A percentile compares a stretch with the other conserved stretches of the same genome.
Evolutionary conservation across 306 rosid genomes (phyloP).

Genomic region (peach (Prunus persica)): DNA sequence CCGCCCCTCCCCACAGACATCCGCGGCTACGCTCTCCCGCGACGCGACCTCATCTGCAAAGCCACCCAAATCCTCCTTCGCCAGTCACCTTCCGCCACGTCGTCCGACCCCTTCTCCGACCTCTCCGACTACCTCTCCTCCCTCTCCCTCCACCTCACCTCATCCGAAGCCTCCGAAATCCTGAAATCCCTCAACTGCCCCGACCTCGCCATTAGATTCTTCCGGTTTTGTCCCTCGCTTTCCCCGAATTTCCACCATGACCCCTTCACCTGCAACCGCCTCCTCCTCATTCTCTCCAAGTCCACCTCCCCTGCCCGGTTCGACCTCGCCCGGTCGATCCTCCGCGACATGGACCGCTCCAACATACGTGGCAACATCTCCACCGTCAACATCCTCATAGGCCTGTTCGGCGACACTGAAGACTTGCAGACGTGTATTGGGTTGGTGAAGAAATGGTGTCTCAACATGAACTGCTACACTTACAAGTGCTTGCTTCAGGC

Average conservation of each 20-base stretch:
- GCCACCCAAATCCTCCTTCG: constrained; percentile 73
- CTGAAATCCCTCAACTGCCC: constrained; percentile 65
- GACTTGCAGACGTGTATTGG: constrained; percentile 52
- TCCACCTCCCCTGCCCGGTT: constrained; percentile 50
- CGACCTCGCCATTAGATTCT: constrained; percentile 63
- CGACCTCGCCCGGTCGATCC: constrained; percentile 48
- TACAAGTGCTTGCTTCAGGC: constrained; percentile 93
- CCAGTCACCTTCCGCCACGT: constrained; percentile 17
- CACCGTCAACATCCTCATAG: constrained; percentile 69
- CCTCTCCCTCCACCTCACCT: constrained; percentile 60
- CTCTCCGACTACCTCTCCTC: constrained; percentile 63
- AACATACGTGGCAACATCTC: constrained; percentile 66
- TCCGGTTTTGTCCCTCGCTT: constrained; percentile 70
- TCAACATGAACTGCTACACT: constrained; percentile 66
- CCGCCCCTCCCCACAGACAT: constrained; percentile 56
- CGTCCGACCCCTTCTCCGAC: constrained; percentile 68
- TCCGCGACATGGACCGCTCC: constrained; percentile 54
- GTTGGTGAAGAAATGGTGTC: constrained; percentile 73
- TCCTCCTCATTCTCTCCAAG: constrained; percentile 79
- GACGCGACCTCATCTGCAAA: constrained; percentile 73
- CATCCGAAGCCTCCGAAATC: constrained; percentile 81
- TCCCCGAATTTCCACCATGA: constrained; percentile 66
- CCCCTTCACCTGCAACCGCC: constrained; percentile 69
- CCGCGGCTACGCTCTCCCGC: constrained; percentile 79
- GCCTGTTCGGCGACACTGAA: constrained; percentile 49